Conservation (phyloP, 192 early-diverging fungal species). For the Lobulomyces angularis region DNA sequence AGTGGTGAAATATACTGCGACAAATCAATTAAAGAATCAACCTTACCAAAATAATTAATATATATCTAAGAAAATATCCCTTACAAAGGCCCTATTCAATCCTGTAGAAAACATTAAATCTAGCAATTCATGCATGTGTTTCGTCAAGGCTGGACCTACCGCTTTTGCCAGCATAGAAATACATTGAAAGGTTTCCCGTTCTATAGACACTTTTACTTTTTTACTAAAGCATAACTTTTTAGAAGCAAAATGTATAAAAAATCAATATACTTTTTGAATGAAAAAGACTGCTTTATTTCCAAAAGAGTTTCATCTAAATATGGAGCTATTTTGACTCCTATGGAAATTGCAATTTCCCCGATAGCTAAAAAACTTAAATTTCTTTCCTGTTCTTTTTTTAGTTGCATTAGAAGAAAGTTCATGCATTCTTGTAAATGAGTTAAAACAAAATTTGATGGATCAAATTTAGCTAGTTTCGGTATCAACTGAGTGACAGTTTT, state of each 20-base stretch:
- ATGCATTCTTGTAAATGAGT: slow-evolving; percentile 60
- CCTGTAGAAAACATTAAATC: slow-evolving; percentile 88
- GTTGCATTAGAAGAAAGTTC: slow-evolving; percentile 53
- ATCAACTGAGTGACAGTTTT: slow-evolving; percentile 72
- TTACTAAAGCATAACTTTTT: slow-evolving; percentile 36
- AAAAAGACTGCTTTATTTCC: slow-evolving; percentile 63
- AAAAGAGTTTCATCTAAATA: slow-evolving; percentile 66
- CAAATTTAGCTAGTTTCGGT: slow-evolving; percentile 69
- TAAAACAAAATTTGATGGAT: slow-evolving; percentile 52
- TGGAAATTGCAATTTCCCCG: slow-evolving; percentile 70
- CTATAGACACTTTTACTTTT: slow-evolving; percentile 45
- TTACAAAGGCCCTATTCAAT: slow-evolving; percentile 65
- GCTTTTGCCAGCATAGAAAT: slow-evolving; percentile 79
- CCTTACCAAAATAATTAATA: too few species aligned
- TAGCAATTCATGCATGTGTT: slow-evolving; percentile 73
- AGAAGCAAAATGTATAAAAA: not conserved
- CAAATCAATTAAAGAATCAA: slow-evolving; percentile 67
- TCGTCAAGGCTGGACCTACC: slow-evolving; percentile 79
- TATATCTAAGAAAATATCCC: too few species aligned
- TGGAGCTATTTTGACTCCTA: slow-evolving; percentile 60
- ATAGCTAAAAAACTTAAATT: slow-evolving; percentile 67
- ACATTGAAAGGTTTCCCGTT: slow-evolving; percentile 70
- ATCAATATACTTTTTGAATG: slow-evolving; percentile 45
- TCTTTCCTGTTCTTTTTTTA: slow-evolving; percentile 62
- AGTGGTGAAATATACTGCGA: slow-evolving; percentile 72